Evolutionary conservation across 257 asterid genomes (phyloP).

Genomic region (Leonotis leonurus): DNA sequence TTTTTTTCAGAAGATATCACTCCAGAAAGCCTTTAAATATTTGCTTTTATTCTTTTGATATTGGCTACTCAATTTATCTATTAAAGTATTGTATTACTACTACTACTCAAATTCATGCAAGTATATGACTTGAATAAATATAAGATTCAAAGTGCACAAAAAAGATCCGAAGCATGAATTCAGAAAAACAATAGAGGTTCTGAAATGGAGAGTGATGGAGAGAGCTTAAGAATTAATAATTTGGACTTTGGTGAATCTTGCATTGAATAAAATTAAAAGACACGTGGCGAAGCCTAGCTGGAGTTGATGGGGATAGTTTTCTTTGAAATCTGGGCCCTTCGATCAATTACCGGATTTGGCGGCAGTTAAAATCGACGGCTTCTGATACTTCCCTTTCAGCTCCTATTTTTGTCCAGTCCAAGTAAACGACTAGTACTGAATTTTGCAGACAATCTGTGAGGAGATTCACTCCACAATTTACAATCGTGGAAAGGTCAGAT

Average conservation of each 20-base stretch:
- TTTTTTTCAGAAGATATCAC: too few relatives aligned
- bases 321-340: conserved; percentile 1
- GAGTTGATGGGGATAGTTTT: conserved; percentile 13
- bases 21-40: too few relatives aligned
- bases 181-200: background rate
- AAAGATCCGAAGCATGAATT: background rate
- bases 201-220: background rate
- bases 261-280: conserved; percentile 2
- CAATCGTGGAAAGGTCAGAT: too few relatives aligned
- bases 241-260: conserved; percentile 19
- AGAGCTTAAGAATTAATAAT: background rate
- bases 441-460: background rate
- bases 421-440: background rate
- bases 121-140: too few relatives aligned
- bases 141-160: background rate
- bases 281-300: background rate
- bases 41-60: too few relatives aligned
- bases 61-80: too few relatives aligned
- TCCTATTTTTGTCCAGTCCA: background rate
- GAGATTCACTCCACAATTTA: too few relatives aligned
- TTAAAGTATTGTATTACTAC: too few relatives aligned
- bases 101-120: too few relatives aligned
- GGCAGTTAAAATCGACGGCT: conserved; percentile 10
- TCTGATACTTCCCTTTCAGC: conserved; percentile 1
- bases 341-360: background rate